These are phyloP conservation scores for Leccinum pallidistipes DNA, from an alignment of 1,284 basidiomycete species.

Conservation along the genomic window DNA sequence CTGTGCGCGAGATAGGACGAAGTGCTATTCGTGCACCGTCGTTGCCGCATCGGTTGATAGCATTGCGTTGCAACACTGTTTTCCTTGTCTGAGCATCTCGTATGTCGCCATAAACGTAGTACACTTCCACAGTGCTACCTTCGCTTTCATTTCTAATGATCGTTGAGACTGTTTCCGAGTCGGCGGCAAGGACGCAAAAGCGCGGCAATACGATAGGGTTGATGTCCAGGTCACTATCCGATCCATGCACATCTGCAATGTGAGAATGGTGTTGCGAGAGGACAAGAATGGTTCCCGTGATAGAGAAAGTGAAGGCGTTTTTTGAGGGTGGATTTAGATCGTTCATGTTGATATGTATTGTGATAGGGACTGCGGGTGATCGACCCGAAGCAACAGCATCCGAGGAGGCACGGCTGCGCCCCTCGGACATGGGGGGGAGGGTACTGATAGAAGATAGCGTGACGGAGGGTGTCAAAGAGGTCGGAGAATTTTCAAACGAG, in stretches of 20 bases:
- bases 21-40: slow-evolving; percentile 60
- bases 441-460: slow-evolving; percentile 59
- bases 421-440: slow-evolving; percentile 43
- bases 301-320: slow-evolving; percentile 61
- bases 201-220: slow-evolving; percentile 58
- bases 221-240: slow-evolving; percentile 39
- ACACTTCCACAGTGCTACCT: slow-evolving; percentile 54
- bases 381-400: slow-evolving; percentile 19
- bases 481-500: slow-evolving; percentile 66
- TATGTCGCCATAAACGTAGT: slow-evolving; percentile 56
- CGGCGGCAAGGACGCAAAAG: slow-evolving; percentile 66
- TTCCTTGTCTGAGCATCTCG: slow-evolving; percentile 58
- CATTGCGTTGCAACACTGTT: slow-evolving; percentile 58
- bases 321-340: slow-evolving; percentile 65
- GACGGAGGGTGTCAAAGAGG: slow-evolving; percentile 48
- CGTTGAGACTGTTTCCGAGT: slow-evolving; percentile 55
- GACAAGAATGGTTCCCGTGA: slow-evolving; percentile 64
- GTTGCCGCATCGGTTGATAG: slow-evolving; percentile 53
- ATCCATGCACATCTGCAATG: slow-evolving; percentile 20
- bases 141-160: slow-evolving; percentile 59
- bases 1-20: slow-evolving; percentile 37
- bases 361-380: slow-evolving; percentile 36
- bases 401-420: slow-evolving; percentile 31
- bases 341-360: slow-evolving; percentile 76
- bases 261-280: slow-evolving; percentile 42